Evolutionary conservation across 148 eudicot genomes (phyloP).

Genomic region (Chenopodium suecicum): DNA sequence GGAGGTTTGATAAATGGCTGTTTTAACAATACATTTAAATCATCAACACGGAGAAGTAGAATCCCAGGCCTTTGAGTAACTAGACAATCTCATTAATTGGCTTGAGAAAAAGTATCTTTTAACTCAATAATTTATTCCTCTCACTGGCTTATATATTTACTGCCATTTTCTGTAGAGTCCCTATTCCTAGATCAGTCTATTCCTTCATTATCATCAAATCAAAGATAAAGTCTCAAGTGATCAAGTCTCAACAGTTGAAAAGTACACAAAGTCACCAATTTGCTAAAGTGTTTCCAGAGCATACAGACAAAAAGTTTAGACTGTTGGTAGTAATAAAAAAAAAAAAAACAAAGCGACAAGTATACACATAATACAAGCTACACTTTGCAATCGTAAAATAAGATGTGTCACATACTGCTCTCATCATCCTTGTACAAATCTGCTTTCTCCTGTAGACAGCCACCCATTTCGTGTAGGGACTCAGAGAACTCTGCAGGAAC

Average conservation of each 20-base stretch:
- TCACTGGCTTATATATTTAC: too few relatives aligned
- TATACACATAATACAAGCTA: not conserved
- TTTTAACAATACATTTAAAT: too few relatives aligned
- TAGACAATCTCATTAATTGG: too few relatives aligned
- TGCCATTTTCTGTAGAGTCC: too few relatives aligned
- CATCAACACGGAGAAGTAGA: too few relatives aligned
- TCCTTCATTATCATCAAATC: not conserved
- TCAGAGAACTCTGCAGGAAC: conserved; percentile 80
- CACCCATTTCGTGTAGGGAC: conserved; percentile 86
- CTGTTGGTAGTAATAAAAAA: not conserved
- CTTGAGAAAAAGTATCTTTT: too few relatives aligned
- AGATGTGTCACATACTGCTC: conserved; percentile 57
- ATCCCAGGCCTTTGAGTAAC: too few relatives aligned
- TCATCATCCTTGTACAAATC: conserved; percentile 59
- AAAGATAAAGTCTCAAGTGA: not conserved
- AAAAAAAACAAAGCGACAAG: not conserved
- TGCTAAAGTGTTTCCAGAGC: not conserved
- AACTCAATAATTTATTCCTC: too few relatives aligned
- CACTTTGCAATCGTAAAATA: not conserved
- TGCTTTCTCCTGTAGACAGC: conserved; percentile 77
- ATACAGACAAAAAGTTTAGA: not conserved
- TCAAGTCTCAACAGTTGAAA: not conserved
- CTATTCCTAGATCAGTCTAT: too few relatives aligned
- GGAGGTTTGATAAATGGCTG: too few relatives aligned
- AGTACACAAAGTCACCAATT: not conserved